Base-by-base conservation (phyloP, 805 yeast species). In the Wickerhamomyces chambardii region DNA sequence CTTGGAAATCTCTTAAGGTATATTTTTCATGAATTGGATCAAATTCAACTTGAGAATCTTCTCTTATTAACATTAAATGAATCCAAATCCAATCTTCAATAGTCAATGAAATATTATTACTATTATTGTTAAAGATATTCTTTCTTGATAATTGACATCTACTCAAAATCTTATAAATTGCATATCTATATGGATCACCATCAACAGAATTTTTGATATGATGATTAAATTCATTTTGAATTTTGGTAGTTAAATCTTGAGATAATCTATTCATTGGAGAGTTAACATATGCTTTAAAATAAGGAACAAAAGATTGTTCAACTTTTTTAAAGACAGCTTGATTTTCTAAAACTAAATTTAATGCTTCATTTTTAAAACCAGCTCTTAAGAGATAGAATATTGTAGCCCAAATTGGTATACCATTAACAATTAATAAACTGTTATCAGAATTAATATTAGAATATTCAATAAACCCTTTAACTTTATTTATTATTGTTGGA, bases 81-180 rank as follows among this genome's bases (percentile, higher is more conserved):
- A 84, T 75, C 98, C 98, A 90, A 33, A 90, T 57, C 97, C 97
- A 90, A 60, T 90, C 97, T 57, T 90, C 97, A 32, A 89, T 74
- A 39, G 94, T 84, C 27, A 77, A 59, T 28, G 82, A 72, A 22
- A 90, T 73, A 28, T 73, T 64, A n/a, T n/a, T n/a, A n/a, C n/a
- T n/a, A n/a, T n/a, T n/a, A n/a, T n/a, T n/a, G n/a, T 77, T 56
- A 27, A 94, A 76, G 47, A 89, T 61, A 42, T 73, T 63, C 56
- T 77, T 76, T 56, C 78, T 68, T 32, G 82, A 64, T 51, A 81
- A 52, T 35, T 70, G 75, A 57, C 96, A 86, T 56, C 92, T 80
- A n/a, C 97, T 97, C 38, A 90, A 71, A 18, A 92, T 70, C 58
- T 92, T 90, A 63, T 85, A 92, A 6, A 87, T 81, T 0, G 96